phyloP scores from a whole-genome alignment of 805 yeast species.

The Ogataea corticis region DNA sequence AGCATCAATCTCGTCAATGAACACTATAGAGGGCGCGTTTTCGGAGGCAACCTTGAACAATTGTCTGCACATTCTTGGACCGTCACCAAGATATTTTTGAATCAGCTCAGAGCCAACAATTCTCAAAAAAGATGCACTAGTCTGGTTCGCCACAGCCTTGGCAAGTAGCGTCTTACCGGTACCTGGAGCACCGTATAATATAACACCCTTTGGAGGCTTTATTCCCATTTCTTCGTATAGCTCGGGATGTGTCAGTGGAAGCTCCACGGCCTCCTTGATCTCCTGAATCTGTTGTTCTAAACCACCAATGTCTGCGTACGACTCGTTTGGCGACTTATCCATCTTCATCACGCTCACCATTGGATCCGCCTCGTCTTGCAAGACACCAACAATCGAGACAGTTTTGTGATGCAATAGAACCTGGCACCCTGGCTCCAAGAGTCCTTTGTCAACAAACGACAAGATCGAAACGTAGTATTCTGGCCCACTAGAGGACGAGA shows the following conservation, averaged over 20 bases:
- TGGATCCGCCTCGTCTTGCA: constrained; percentile 97
- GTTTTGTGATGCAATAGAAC: constrained; percentile 94
- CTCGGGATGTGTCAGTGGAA: constrained; percentile 94
- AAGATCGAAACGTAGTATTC: constrained; percentile 95
- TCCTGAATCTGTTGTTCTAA: constrained; percentile 95
- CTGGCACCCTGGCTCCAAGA: constrained; percentile 95
- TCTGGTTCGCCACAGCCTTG: constrained; percentile 97
- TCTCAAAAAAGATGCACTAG: constrained; percentile 92
- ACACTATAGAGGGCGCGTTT: constrained; percentile 96
- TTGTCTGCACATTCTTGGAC: constrained; percentile 92
- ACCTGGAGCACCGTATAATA: constrained; percentile 98
- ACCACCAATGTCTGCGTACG: constrained; percentile 97
- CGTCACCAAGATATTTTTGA: constrained; percentile 97
- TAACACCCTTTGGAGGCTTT: constrained; percentile 98
- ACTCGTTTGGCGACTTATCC: constrained; percentile 96
- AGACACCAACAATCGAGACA: constrained; percentile 95
- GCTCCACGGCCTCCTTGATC: constrained; percentile 94
- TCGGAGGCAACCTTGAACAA: constrained; percentile 96
- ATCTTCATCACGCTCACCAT: constrained; percentile 97
- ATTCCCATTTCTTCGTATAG: constrained; percentile 96
- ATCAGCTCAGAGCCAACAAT: constrained; percentile 97
- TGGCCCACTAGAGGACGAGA: constrained; percentile 92
- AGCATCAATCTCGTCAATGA: constrained; percentile 98
- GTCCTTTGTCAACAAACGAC: constrained; percentile 94
- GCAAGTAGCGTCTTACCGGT: constrained; percentile 99